These are phyloP conservation scores for Lobosporangium transversale DNA, from an alignment of 192 early-diverging fungal genomes.

Conservation along the genomic window DNA sequence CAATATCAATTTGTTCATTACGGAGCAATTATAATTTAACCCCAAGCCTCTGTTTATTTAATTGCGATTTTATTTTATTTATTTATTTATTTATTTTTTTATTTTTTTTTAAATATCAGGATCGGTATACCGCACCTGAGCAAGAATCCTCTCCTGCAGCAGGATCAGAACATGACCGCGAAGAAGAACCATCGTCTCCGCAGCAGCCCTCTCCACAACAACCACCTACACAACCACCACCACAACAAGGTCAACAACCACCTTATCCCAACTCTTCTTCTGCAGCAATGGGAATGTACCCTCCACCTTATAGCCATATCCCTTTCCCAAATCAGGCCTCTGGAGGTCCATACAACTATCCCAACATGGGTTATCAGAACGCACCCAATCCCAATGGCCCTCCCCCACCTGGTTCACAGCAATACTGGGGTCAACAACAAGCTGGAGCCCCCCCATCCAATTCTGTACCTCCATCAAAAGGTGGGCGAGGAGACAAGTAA, in stretches of 20 bases:
- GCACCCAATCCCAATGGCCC: background rate
- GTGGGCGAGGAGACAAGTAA: background rate
- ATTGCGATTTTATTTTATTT: background rate
- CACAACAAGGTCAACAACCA: constrained; percentile 4
- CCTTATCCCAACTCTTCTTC: background rate
- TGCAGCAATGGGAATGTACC: constrained; percentile 17
- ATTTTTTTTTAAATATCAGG: background rate
- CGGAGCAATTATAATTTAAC: no score
- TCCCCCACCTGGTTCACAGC: background rate
- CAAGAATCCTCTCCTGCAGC: constrained; percentile 12
- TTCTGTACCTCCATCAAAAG: background rate
- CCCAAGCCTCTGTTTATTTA: no score
- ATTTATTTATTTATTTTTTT: background rate
- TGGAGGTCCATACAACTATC: constrained; percentile 6
- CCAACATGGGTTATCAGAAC: constrained; percentile 13
- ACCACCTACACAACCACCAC: background rate
- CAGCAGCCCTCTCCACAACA: background rate
- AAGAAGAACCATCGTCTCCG: constrained; percentile 11
- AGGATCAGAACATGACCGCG: constrained; percentile 14
- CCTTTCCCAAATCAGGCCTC: constrained; percentile 11
- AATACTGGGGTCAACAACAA: background rate
- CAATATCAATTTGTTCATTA: no score
- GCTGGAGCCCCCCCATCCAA: background rate
- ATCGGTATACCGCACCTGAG: background rate
- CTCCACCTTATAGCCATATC: constrained; percentile 25